phyloP scores from a whole-genome alignment of 192 early-diverging fungal genomes.

The Dispira parvispora region DNA sequence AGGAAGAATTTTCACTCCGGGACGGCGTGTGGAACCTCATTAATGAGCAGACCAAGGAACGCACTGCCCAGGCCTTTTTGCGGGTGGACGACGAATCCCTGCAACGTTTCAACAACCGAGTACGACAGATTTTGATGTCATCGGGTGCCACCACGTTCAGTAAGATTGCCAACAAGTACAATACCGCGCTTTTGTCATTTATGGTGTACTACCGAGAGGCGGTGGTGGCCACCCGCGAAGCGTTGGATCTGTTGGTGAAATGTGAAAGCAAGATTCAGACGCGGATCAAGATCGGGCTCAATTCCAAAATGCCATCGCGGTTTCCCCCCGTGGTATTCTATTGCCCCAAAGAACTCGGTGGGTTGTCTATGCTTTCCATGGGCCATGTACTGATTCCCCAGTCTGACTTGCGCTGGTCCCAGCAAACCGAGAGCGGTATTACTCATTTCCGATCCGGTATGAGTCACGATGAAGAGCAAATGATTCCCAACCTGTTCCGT shows the following conservation, averaged over 20 bases:
- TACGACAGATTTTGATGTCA: constrained; percentile 96
- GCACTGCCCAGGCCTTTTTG: constrained; percentile 91
- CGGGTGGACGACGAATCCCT: constrained; percentile 92
- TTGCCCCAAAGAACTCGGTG: constrained; percentile 84
- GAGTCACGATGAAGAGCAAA: constrained; percentile 91
- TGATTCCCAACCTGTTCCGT: constrained; percentile 94
- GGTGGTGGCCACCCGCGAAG: constrained; percentile 90
- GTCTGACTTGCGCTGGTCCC: constrained; percentile 89
- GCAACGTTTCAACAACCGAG: constrained; percentile 85
- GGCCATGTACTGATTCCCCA: constrained; percentile 97
- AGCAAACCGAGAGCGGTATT: constrained; percentile 91
- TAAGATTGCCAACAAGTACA: constrained; percentile 96
- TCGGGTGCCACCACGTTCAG: constrained; percentile 94
- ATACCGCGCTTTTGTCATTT: constrained; percentile 78
- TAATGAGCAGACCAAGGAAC: constrained; percentile 93
- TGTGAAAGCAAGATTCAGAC: constrained; percentile 98
- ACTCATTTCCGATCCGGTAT: constrained; percentile 98
- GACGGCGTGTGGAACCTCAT: constrained; percentile 90
- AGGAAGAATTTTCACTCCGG: constrained; percentile 77
- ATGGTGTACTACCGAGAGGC: constrained; percentile 99
- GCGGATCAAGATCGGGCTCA: constrained; percentile 97
- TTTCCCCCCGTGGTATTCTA: constrained; percentile 92
- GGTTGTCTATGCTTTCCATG: constrained; percentile 98
- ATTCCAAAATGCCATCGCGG: constrained; percentile 95
- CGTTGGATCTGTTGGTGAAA: constrained; percentile 92